Conservation (phyloP, 352 stramenopile species). For the Phytophthora litchii region DNA sequence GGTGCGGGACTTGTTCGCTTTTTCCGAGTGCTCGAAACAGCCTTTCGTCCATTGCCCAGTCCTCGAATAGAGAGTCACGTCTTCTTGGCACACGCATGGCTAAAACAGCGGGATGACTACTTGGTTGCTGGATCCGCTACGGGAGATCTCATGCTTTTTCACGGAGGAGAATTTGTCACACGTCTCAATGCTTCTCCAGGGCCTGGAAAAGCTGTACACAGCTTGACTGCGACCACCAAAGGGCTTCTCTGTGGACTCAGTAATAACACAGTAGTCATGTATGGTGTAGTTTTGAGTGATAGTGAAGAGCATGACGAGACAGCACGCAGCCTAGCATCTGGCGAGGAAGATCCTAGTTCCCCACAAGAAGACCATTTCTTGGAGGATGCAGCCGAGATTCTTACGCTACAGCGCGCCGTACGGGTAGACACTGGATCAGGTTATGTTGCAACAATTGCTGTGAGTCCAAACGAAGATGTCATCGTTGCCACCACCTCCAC, state of each 20-base stretch:
- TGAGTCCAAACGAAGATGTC: constrained; percentile 80
- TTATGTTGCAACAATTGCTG: constrained; percentile 55
- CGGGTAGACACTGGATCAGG: constrained; percentile 60
- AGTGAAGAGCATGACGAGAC: constrained; percentile 36
- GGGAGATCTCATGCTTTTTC: constrained; percentile 90
- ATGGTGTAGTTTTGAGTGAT: constrained; percentile 42
- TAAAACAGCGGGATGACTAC: constrained; percentile 91
- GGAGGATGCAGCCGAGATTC: constrained; percentile 37
- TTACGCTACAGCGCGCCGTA: constrained; percentile 64
- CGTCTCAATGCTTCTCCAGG: constrained; percentile 62
- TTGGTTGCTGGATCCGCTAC: constrained; percentile 83
- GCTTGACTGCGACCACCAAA: constrained; percentile 72
- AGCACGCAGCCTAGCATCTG: constrained; percentile 33
- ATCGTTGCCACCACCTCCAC: constrained; percentile 71
- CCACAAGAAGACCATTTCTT: constrained; percentile 30
- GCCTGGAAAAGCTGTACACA: constrained; percentile 51
- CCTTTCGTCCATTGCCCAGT: constrained; percentile 85
- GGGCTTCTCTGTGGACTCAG: constrained; percentile 81
- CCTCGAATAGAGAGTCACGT: constrained; percentile 70
- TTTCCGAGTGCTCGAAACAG: constrained; percentile 90
- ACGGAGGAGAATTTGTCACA: constrained; percentile 71
- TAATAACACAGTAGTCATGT: constrained; percentile 74
- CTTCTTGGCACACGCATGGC: constrained; percentile 89
- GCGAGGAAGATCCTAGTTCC: constrained; percentile 13
- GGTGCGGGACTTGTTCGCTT: constrained; percentile 87